Conservation (phyloP, 2,329 filamentous ascomycete genomes). For the Fusarium sp. region DNA sequence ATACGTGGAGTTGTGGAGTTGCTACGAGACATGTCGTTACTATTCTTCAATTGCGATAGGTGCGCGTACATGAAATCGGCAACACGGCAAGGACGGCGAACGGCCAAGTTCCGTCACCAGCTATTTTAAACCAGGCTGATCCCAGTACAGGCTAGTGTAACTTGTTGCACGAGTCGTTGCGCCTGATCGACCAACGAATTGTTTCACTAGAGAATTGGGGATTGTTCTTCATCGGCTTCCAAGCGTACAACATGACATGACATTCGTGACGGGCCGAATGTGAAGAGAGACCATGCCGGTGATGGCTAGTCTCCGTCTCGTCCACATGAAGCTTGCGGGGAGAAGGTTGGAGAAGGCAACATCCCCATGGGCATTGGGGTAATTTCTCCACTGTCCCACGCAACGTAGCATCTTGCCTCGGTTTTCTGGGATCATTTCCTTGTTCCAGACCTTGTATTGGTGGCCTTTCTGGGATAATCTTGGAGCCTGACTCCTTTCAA, state of each 20-base stretch:
- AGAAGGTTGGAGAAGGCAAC: conserved; percentile 19
- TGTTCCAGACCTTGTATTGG: not conserved
- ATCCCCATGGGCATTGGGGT: conserved; percentile 18
- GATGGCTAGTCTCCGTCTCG: conserved; percentile 1
- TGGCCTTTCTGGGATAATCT: not conserved
- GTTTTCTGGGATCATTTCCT: not conserved
- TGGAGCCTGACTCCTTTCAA: not conserved
- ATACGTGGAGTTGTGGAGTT: conserved; percentile 5
- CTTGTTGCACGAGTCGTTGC: not conserved
- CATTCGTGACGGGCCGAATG: conserved; percentile 19
- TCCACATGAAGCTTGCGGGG: conserved; percentile 9
- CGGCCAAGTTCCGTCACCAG: conserved; percentile 1
- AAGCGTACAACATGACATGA: conserved; percentile 1
- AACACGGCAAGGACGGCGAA: conserved; percentile 9
- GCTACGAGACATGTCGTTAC: not conserved
- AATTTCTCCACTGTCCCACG: conserved; percentile 2
- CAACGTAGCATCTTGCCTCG: conserved; percentile 12
- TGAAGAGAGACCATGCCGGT: conserved; percentile 1
- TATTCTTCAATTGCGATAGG: conserved; percentile 7
- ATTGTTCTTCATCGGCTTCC: not conserved
- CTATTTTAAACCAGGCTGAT: conserved; percentile 3
- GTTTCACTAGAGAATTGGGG: conserved; percentile 1
- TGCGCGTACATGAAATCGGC: conserved; percentile 10
- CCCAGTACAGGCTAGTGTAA: conserved; percentile 9
- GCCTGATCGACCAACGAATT: not conserved